Base-by-base conservation (phyloP, 1,284 basidiomycete genomes). In the Chalciporus sp. region DNA sequence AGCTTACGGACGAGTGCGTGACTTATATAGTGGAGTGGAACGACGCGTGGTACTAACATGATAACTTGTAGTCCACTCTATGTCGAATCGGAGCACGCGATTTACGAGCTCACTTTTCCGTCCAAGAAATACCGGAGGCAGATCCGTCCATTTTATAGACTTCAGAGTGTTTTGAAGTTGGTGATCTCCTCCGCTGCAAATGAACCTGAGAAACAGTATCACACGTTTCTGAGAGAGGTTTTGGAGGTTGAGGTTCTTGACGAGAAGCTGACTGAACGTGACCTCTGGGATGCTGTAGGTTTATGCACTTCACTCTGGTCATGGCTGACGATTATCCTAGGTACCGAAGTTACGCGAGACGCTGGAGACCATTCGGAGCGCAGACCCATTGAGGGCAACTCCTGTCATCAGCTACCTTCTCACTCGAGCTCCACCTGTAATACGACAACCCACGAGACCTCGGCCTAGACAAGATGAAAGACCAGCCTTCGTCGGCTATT, bases 81-180 rank as follows among this genome's bases (percentile, higher is more conserved):
- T 51, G 73, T 90, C 12, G 79, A 86, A 60, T 88, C 88, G 0
- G 58, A 74, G 26, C 75, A 73, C 54, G 83, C 83, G 0, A 83
- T 80, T 76, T 90, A 89, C 62, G 77, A 81, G 28, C 68, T 90
- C 19, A 68, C 72, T 12, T 61, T 55, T 1, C 83, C 86, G 0
- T 74, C 78, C 3, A 58, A 64, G 14, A 58, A 56, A 17, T 90
- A 90, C 56, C 53, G 64, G 10, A 61, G 61, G 1, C 70, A 71
- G n/a, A 84, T 77, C 52, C 59, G 66, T 19, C 62, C 74, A 4
- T 88, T 85, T 63, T 80, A 80, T 59, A 68, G 68, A 3, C 75
- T 78, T 0, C 77, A 81, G 39, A 73, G 74, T 2, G 72, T 83
- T 40, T 72, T 81, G 1, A 83, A 86, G 46, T 57, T 77, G 4